phyloP scores from a whole-genome alignment of 495 filamentous ascomycete genomes.

The Penicillium cinerascens region DNA sequence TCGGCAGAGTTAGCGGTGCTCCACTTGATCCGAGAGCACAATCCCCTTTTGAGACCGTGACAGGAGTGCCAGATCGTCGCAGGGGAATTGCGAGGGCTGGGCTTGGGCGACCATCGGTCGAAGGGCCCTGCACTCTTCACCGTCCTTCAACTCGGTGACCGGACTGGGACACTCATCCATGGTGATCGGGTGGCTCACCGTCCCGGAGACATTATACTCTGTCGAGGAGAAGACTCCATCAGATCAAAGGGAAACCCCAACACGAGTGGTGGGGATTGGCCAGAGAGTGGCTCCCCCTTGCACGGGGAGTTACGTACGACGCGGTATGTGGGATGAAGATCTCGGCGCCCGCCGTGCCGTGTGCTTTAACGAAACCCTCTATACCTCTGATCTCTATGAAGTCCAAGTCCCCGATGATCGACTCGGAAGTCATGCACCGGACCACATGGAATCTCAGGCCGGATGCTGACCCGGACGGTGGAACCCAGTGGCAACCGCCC shows the following conservation, averaged over 20 bases:
- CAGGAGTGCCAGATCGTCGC: conserved; percentile 7
- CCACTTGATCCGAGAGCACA: conserved; percentile 14
- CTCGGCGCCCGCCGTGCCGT: conserved; percentile 24
- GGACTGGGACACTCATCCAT: too few species aligned
- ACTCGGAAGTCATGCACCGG: conserved; percentile 31
- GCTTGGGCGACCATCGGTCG: background rate
- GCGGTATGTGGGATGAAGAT: conserved; percentile 23
- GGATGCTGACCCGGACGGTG: conserved; percentile 26
- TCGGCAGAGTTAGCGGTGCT: conserved; percentile 20
- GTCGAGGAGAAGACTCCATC: background rate
- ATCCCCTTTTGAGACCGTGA: background rate
- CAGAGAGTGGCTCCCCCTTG: background rate
- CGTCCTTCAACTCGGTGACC: too few species aligned
- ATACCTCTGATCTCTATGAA: background rate
- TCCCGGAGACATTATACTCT: background rate
- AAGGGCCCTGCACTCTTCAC: background rate
- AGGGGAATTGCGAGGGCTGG: background rate
- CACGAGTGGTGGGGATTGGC: background rate
- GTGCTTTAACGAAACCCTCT: background rate
- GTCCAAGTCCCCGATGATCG: conserved; percentile 22
- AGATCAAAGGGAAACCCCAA: conserved; percentile 5
- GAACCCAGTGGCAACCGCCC: conserved; percentile 10
- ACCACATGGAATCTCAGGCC: conserved; percentile 30
- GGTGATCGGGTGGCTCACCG: too few species aligned
- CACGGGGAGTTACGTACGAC: background rate